These are phyloP conservation scores for Hevea brasiliensis DNA, from an alignment of 345 rosid genomes.

Conservation along the genomic window DNA sequence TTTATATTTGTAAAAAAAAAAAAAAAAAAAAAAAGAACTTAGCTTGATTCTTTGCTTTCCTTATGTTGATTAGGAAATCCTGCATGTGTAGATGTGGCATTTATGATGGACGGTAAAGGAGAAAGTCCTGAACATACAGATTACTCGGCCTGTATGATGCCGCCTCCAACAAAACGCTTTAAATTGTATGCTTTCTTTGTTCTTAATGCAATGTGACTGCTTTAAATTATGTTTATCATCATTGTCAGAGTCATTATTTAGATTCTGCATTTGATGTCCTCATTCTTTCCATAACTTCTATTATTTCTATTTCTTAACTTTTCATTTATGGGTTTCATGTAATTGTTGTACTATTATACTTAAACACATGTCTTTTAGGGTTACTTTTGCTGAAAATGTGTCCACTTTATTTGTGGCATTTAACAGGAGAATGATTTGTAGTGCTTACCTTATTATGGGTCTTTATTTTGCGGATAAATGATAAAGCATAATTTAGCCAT, in stretches of 20 bases:
- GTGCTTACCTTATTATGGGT: background rate
- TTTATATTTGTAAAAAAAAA: background rate
- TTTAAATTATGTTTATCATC: constrained; percentile 13
- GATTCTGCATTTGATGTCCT: too few relatives aligned
- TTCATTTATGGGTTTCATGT: too few relatives aligned
- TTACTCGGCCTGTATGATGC: constrained; percentile 34
- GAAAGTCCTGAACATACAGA: constrained; percentile 33
- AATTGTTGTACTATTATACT: background rate
- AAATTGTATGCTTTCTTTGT: constrained; percentile 46
- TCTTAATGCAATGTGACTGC: constrained; percentile 14
- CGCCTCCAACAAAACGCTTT: constrained; percentile 52
- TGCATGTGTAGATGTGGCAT: constrained; percentile 20
- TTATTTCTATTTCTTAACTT: too few relatives aligned
- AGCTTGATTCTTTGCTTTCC: constrained; percentile 20
- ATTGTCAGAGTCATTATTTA: too few relatives aligned
- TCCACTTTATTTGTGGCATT: background rate
- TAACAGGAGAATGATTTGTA: background rate
- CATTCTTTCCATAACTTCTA: too few relatives aligned
- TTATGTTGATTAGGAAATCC: constrained; percentile 35
- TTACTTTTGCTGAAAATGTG: background rate
- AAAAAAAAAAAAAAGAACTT: background rate
- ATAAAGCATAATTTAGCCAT: background rate
- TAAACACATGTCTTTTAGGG: background rate
- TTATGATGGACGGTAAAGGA: constrained; percentile 35
- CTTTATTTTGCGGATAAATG: background rate